Base-by-base conservation (phyloP, 2,329 filamentous ascomycete genomes). In the Sphaerulina populicola region DNA sequence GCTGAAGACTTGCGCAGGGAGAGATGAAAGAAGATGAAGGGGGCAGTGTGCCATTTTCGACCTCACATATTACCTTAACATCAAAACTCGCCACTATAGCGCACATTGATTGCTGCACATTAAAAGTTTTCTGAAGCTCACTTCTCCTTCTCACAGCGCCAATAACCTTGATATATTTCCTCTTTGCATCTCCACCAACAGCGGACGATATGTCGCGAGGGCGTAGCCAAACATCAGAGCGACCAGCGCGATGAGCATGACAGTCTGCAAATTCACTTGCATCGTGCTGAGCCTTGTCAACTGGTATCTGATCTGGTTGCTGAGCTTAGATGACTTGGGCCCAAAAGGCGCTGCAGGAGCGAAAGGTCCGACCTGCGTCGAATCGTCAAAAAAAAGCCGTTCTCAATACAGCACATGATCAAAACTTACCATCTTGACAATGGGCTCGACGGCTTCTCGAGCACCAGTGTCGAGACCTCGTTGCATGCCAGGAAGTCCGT, bases 401-500 rank as follows among this genome's bases (percentile, higher is more conserved):
- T 12, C 6, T 23, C 9, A 30, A 36, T 3, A 23, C 4, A 12
- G 15, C 11, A 31, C 11, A 43, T 9, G 23, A 4, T 27, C 23
- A 27, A 44, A 27, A 44, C 52, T 46, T 23, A 71, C 64, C 67
- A 72, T 71, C 60, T 74, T 74, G 61, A 67, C 68, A 40, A 74
- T 55, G 11, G 72, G 72, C 55, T 58, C 60, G 1, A 74, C 63
- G 0, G 56, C 59, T 31, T 73, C 62, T 42, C 59, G 56, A 47
- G 65, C 61, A n/a, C 64, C 69, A 37, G 62, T 68, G 6, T 66
- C 60, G 7, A 68, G 60, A 0, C 68, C 72, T 15, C 64, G 58
- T 59, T 68, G 68, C 68, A 72, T 70, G 0, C 68, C 71, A 0
- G 71, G 72, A 23, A 74, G 58, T 0, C 72, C 72, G 54, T 74